Percentiles rank a stretch among this genome's conserved stretches.
Conservation (phyloP, 1,139 yeast species). For the Saccharomyces hybrid region DNA sequence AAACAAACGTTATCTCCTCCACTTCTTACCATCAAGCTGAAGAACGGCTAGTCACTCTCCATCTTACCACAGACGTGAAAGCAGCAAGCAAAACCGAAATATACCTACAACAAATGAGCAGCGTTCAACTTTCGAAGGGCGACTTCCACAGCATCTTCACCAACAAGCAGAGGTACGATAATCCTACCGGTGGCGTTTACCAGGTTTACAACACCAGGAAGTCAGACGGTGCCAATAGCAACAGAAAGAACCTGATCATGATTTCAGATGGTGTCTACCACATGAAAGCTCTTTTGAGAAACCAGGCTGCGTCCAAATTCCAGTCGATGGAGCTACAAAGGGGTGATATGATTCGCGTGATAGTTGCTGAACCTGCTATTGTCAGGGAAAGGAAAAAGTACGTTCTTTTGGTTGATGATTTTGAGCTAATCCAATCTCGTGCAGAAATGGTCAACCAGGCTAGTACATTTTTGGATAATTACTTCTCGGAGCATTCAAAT, state of each 20-base stretch:
- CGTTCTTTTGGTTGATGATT: slow-evolving; percentile 47
- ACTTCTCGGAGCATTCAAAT: slow-evolving; percentile 48
- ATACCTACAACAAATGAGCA: slow-evolving; percentile 37
- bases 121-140: slow-evolving; percentile 21
- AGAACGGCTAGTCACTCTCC: not conserved
- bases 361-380: slow-evolving; percentile 30
- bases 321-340: slow-evolving; percentile 42
- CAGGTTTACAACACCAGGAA: slow-evolving; percentile 31
- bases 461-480: slow-evolving; percentile 43
- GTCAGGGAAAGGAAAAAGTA: slow-evolving; percentile 43
- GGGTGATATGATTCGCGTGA: slow-evolving; percentile 32
- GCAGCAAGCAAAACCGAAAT: slow-evolving; percentile 18
- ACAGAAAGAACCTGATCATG: slow-evolving; percentile 33
- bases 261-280: slow-evolving; percentile 58
- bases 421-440: slow-evolving; percentile 40
- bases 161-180: slow-evolving; percentile 23
- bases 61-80: not conserved
- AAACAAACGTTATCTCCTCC: not conserved
- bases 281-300: slow-evolving; percentile 60
- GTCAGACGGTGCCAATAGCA: slow-evolving; percentile 24
- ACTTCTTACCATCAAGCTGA: not conserved
- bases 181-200: slow-evolving; percentile 28
- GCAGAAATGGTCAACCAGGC: slow-evolving; percentile 38
- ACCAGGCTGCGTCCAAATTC: slow-evolving; percentile 46
- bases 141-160: slow-evolving; percentile 28